phyloP scores from a whole-genome alignment of 2,329 filamentous ascomycete species.

The Ascochyta lentis region DNA sequence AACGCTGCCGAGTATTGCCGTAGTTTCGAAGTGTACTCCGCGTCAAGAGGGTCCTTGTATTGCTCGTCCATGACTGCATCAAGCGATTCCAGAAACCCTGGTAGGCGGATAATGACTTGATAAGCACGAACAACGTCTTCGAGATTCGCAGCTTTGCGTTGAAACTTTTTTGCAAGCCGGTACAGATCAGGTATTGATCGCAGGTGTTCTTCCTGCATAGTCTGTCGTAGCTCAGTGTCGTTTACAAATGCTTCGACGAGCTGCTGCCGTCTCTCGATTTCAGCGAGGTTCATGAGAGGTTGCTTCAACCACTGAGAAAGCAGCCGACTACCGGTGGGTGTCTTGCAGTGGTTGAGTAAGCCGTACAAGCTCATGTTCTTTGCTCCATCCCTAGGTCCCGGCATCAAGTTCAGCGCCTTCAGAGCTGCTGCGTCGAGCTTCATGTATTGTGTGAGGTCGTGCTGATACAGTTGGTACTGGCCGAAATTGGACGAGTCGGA shows the following conservation, averaged over 20 bases:
- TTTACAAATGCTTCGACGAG: slow-evolving; percentile 93
- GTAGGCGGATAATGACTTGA: slow-evolving; percentile 89
- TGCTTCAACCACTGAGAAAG: slow-evolving; percentile 98
- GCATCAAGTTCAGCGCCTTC: slow-evolving; percentile 96
- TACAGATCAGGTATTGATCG: slow-evolving; percentile 94
- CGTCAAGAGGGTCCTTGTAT: slow-evolving; percentile 86
- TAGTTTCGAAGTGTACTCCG: slow-evolving; percentile 85
- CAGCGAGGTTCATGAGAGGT: slow-evolving; percentile 86
- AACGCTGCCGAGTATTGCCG: slow-evolving; percentile 76
- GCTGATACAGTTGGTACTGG: slow-evolving; percentile 95
- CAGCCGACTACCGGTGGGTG: slow-evolving; percentile 86
- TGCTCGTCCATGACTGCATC: slow-evolving; percentile 95
- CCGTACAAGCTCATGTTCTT: slow-evolving; percentile 98
- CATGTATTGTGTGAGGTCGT: slow-evolving; percentile 97
- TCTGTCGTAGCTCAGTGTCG: slow-evolving; percentile 92
- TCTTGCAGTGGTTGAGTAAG: slow-evolving; percentile 96
- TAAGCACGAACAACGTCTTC: slow-evolving; percentile 97
- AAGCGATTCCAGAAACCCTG: slow-evolving; percentile 86
- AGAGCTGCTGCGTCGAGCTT: slow-evolving; percentile 94
- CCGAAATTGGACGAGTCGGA: slow-evolving; percentile 95
- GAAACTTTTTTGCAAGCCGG: slow-evolving; percentile 91
- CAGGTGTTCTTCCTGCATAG: slow-evolving; percentile 95
- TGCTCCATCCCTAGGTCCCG: slow-evolving; percentile 89
- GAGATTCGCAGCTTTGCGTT: slow-evolving; percentile 85
- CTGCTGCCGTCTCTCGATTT: slow-evolving; percentile 91